These are phyloP conservation scores for Moelleriella libera DNA, from an alignment of 2,329 filamentous ascomycete genomes.

Conservation along the genomic window DNA sequence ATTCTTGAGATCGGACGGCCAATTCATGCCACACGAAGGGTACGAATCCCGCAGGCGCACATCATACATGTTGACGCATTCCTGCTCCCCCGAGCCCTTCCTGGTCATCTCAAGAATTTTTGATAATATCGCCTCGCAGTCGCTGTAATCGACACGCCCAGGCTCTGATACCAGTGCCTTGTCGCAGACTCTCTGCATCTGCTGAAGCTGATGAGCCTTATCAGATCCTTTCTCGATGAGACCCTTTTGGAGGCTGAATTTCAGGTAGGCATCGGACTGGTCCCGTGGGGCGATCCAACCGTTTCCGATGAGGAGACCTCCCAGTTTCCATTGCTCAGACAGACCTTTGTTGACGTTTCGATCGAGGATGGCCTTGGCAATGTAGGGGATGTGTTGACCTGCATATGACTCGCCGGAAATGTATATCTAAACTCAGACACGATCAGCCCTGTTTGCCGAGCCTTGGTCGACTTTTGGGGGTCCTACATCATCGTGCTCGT, in stretches of 20 bases:
- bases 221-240: slow-evolving; percentile 56
- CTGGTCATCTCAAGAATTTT: slow-evolving; percentile 56
- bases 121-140: slow-evolving; percentile 67
- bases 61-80: slow-evolving; percentile 95
- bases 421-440: slow-evolving; percentile 51
- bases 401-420: slow-evolving; percentile 94
- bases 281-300: slow-evolving; percentile 89
- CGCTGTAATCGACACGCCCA: slow-evolving; percentile 45
- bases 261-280: slow-evolving; percentile 79
- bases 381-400: slow-evolving; percentile 93
- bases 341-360: slow-evolving; percentile 53
- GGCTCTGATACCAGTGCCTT: slow-evolving; percentile 36
- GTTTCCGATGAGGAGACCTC: slow-evolving; percentile 86
- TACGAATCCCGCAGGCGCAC: slow-evolving; percentile 68
- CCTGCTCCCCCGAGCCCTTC: slow-evolving; percentile 32
- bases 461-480: slow-evolving; percentile 1
- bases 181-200: slow-evolving; percentile 54
- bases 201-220: slow-evolving; percentile 49
- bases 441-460: too few relatives aligned
- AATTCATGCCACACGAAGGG: slow-evolving; percentile 90
- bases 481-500: slow-evolving; percentile 80
- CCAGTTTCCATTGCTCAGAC: slow-evolving; percentile 51
- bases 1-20: slow-evolving; percentile 72
- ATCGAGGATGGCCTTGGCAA: slow-evolving; percentile 78
- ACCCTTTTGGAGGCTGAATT: slow-evolving; percentile 64